Evolutionary conservation across 352 stramenopile genomes (phyloP).

Genomic region (Phytophthora sp.): DNA sequence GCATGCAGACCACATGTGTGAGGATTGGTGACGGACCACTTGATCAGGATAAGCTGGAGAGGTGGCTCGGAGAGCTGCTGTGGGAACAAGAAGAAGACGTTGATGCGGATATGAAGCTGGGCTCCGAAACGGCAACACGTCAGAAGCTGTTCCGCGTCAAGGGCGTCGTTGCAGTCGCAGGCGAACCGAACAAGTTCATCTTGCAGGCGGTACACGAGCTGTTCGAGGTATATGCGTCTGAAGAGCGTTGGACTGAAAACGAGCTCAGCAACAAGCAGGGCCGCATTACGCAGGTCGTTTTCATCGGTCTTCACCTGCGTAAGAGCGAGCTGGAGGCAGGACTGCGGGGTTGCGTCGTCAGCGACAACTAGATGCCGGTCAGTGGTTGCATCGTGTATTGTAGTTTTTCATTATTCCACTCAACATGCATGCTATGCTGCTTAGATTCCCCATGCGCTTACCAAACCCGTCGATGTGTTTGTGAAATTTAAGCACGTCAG

Average conservation of each 20-base stretch:
- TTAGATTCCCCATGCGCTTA: too few relatives aligned
- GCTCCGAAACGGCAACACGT: slow-evolving; percentile 12
- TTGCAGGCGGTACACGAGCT: slow-evolving; percentile 85
- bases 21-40: slow-evolving; percentile 48
- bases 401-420: not conserved
- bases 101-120: slow-evolving; percentile 8
- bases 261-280: slow-evolving; percentile 15
- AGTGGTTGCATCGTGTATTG: not conserved
- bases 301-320: slow-evolving; percentile 70
- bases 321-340: slow-evolving; percentile 45
- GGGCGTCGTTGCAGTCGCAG: slow-evolving; percentile 61
- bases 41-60: slow-evolving; percentile 65
- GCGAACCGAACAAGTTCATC: slow-evolving; percentile 71
- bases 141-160: slow-evolving; percentile 81
- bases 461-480: too few relatives aligned
- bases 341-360: slow-evolving; percentile 45
- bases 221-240: slow-evolving; percentile 75
- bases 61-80: slow-evolving; percentile 70
- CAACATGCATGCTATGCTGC: not conserved
- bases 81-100: slow-evolving; percentile 61
- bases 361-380: slow-evolving; percentile 12
- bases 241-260: slow-evolving; percentile 53
- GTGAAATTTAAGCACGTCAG: too few relatives aligned
- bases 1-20: slow-evolving; percentile 77
- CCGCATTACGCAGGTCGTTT: slow-evolving; percentile 61